phyloP scores from a whole-genome alignment of 2,329 filamentous ascomycete species.

The Westerdykella aurantiaca region DNA sequence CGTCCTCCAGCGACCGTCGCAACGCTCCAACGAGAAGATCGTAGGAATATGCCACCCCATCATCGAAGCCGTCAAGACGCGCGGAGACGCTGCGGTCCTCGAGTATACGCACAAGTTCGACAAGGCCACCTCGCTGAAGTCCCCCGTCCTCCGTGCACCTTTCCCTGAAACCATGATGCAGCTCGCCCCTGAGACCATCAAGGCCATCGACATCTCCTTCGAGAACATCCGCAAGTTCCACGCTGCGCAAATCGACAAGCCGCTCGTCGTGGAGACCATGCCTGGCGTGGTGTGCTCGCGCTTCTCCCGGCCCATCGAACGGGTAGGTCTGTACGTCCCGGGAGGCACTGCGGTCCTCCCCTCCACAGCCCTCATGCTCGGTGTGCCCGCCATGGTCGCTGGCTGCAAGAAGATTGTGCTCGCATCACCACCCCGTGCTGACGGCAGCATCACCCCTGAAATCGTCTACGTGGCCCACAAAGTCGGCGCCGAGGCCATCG shows the following conservation, averaged over 20 bases:
- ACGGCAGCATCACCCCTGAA: conserved; percentile 89
- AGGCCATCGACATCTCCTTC: conserved; percentile 89
- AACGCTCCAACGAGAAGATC: conserved; percentile 90
- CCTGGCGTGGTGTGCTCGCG: conserved; percentile 91
- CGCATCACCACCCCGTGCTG: conserved; percentile 81
- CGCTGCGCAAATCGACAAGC: conserved; percentile 78
- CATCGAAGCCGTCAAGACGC: conserved; percentile 74
- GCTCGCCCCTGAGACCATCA: conserved; percentile 72
- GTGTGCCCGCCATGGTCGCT: conserved; percentile 94
- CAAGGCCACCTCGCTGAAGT: conserved; percentile 84
- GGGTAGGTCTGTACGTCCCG: conserved; percentile 93
- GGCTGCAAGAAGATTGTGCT: conserved; percentile 93
- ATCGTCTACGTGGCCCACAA: conserved; percentile 98
- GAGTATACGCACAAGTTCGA: conserved; percentile 98
- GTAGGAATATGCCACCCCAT: conserved; percentile 88
- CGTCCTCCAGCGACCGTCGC: conserved; percentile 80
- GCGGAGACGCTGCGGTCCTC: conserved; percentile 82
- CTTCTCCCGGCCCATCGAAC: conserved; percentile 85
- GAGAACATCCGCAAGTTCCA: conserved; percentile 96
- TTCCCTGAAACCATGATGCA: conserved; percentile 84
- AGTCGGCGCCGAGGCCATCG: conserved; percentile 90
- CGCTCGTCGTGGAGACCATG: conserved; percentile 91
- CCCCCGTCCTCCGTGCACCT: conserved; percentile 82
- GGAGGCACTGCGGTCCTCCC: conserved; percentile 96
- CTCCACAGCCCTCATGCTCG: conserved; percentile 94